phyloP scores from a whole-genome alignment of 176 grass and related monocot species.

The Avena sativa region DNA sequence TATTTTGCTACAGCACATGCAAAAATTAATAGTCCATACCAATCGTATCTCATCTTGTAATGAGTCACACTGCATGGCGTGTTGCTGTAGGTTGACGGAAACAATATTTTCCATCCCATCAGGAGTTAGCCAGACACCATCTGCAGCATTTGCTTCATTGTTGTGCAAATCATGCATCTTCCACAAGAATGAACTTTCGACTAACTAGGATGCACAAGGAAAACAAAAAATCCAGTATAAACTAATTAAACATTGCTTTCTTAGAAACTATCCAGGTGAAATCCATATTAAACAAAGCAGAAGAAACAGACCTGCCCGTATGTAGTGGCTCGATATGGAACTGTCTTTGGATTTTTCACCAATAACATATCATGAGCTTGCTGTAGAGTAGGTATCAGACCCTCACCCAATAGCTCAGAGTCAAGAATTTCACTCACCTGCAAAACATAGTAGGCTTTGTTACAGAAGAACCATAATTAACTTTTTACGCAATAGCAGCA shows the following conservation, averaged over 20 bases:
- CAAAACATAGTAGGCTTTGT: conserved; percentile 27
- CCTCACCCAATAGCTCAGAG: conserved; percentile 96
- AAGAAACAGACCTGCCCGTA: conserved; percentile 64
- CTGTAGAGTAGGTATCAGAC: conserved; percentile 90
- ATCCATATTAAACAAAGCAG: not conserved
- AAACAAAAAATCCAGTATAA: conserved; percentile 43
- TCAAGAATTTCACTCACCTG: conserved; percentile 97
- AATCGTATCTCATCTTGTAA: conserved; percentile 71
- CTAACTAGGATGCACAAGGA: conserved; percentile 60
- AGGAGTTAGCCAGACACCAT: conserved; percentile 77
- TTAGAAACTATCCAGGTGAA: not conserved
- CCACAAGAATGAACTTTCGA: conserved; percentile 79
- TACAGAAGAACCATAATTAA: not conserved
- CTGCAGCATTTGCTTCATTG: conserved; percentile 68
- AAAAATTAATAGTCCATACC: conserved; percentile 53
- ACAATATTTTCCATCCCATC: conserved; percentile 52
- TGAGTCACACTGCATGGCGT: conserved; percentile 89
- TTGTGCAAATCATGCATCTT: conserved; percentile 88
- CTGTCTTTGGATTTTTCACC: conserved; percentile 66
- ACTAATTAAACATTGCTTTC: conserved; percentile 33
- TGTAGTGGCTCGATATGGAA: conserved; percentile 81
- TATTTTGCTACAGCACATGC: conserved; percentile 22
- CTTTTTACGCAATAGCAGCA: not conserved
- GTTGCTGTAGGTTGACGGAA: conserved; percentile 73
- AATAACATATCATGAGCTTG: conserved; percentile 87